Evolutionary conservation across 2,329 filamentous ascomycete genomes (phyloP), one percentile per base, ranked within the genome.

Genomic region (Zasmidium cellare): DNA sequence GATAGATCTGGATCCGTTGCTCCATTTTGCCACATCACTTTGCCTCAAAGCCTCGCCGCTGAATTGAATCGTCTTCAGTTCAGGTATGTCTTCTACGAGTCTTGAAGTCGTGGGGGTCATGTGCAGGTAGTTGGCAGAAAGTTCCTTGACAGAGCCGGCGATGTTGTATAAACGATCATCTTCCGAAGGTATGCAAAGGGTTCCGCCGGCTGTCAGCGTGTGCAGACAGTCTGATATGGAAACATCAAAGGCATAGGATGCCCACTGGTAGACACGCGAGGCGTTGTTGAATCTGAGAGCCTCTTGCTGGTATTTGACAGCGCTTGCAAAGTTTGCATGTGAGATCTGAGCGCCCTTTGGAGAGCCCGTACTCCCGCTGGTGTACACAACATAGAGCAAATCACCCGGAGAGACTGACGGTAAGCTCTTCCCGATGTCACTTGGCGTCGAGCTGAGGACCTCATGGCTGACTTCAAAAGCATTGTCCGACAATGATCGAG

Each of bases 171-270:
- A 31, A 14, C 60, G 60, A 19, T 66, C 55, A 12, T 59, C 48
- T 1, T 65, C 63, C 11, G 55, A 59, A 2, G 66, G 66, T 3
- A 65, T 53, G 47, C 65, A 69, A 14, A 69, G 45, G 3, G 58
- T 63, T 3, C 60, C 63, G 3, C 67, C 67, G 9, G 53, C 55
- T 12, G 56, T 53, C 9, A 67, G 47, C 2, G 51, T 28, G n/a
- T 46, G 31, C 11, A 60, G 23, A 9, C n/a, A 53, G 18, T 57
- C 51, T n/a, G 25, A 31, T 3, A 48, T 51, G 22, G 38, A 46
- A 5, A 64, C 63, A 48, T 64, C 65, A 47, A 65, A 68, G 16
- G 53, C 56, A 35, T 65, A 65, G 1, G 59, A 51, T 1, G 65
- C 55, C 20, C 60, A 66, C 12, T 67, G 54, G 18, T 67, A 49